These are phyloP conservation scores for Sambucus nigra DNA, from an alignment of 129 eudicot genomes.

Conservation along the genomic window DNA sequence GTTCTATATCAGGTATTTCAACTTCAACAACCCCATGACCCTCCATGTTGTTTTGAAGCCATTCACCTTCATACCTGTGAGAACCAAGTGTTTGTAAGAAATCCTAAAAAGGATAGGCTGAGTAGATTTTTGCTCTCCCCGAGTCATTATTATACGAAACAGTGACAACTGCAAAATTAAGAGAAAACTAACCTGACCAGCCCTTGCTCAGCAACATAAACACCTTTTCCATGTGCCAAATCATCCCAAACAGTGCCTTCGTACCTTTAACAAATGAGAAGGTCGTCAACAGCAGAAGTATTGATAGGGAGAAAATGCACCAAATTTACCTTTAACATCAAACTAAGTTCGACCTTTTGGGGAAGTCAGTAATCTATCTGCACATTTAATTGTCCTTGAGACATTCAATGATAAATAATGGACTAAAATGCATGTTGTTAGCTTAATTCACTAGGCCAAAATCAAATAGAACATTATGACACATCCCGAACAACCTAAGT, in stretches of 20 bases:
- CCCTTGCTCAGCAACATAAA: constrained; percentile 69
- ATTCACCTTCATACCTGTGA: constrained; percentile 92
- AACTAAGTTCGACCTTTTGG: background rate
- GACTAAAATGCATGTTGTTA: too few species aligned
- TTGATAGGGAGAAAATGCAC: background rate
- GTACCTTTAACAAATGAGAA: constrained; percentile 36
- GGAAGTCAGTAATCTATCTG: background rate
- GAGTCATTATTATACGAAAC: background rate
- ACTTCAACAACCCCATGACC: constrained; percentile 98
- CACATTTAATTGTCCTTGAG: background rate
- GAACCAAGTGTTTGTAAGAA: constrained; percentile 10
- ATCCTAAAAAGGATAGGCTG: background rate
- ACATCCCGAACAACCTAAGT: too few species aligned
- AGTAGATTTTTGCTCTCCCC: background rate
- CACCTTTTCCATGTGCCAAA: constrained; percentile 95
- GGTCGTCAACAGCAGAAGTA: background rate
- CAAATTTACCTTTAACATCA: background rate
- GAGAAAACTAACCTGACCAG: constrained; percentile 61
- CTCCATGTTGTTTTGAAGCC: constrained; percentile 80
- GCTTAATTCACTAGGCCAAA: too few species aligned
- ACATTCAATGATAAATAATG: background rate
- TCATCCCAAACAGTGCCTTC: constrained; percentile 98
- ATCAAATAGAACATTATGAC: too few species aligned
- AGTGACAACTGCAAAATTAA: background rate
- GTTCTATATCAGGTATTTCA: constrained; percentile 73